These are phyloP conservation scores for Xylariaceae sp. DNA, from an alignment of 2,329 filamentous ascomycete species.

Conservation along the genomic window DNA sequence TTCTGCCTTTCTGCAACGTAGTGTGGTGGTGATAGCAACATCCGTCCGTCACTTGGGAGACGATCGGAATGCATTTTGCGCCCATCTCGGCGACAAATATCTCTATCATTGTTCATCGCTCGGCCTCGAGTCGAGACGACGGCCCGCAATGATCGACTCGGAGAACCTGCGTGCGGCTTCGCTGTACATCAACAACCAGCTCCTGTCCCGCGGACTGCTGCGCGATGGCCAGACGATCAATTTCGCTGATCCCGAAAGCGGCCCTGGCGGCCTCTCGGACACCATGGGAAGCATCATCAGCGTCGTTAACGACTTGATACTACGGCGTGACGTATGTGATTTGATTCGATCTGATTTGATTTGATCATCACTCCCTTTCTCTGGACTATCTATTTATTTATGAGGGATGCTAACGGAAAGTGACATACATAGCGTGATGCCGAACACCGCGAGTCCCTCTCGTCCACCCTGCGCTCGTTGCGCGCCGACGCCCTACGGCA, in stretches of 20 bases:
- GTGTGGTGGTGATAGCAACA: too few relatives aligned
- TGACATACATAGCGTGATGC: constrained; percentile 78
- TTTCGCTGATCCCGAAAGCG: constrained; percentile 67
- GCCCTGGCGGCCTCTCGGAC: constrained; percentile 52
- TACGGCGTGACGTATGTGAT: constrained; percentile 76
- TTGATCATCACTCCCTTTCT: background rate
- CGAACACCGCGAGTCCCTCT: constrained; percentile 78
- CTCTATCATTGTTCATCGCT: background rate
- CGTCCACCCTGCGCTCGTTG: constrained; percentile 68
- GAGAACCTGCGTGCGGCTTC: constrained; percentile 63
- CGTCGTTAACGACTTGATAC: constrained; percentile 85
- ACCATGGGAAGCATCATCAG: constrained; percentile 87
- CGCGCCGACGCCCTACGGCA: constrained; percentile 72
- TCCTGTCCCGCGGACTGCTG: constrained; percentile 59
- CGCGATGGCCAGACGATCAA: constrained; percentile 70
- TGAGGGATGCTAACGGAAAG: too few relatives aligned
- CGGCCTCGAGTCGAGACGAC: too few relatives aligned
- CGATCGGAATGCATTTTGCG: constrained; percentile 5
- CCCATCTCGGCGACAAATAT: constrained; percentile 3
- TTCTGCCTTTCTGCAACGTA: too few relatives aligned
- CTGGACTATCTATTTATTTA: too few relatives aligned
- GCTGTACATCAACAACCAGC: constrained; percentile 67
- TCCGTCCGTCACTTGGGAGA: too few relatives aligned
- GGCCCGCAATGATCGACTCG: constrained; percentile 39
- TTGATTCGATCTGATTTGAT: too few relatives aligned